Evolutionary conservation across 345 rosid genomes (phyloP).

Genomic region (Syzygium jambos): DNA sequence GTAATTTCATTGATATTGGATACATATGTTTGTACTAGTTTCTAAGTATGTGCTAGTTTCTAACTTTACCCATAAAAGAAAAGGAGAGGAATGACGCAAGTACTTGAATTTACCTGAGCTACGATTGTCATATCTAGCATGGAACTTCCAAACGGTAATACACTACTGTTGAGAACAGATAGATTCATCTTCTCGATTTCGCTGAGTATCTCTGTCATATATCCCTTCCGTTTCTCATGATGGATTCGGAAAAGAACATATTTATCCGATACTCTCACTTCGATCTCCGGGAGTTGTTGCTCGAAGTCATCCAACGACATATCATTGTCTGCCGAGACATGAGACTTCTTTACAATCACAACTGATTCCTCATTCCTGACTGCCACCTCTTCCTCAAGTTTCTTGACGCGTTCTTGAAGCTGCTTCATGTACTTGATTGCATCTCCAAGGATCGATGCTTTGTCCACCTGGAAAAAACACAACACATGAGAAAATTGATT

Average conservation of each 20-base stretch:
- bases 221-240: slow-evolving; percentile 42
- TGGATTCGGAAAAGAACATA: slow-evolving; percentile 60
- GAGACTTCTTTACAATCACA: slow-evolving; percentile 40
- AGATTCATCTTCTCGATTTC: slow-evolving; percentile 46
- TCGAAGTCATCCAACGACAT: slow-evolving; percentile 16
- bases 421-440: slow-evolving; percentile 53
- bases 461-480: slow-evolving; percentile 39
- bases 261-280: slow-evolving; percentile 45
- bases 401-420: slow-evolving; percentile 55
- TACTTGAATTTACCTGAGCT: slow-evolving; percentile 41
- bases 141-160: slow-evolving; percentile 52
- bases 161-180: slow-evolving; percentile 25
- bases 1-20: not conserved
- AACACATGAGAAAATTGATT: not conserved
- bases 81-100: not conserved
- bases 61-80: not conserved
- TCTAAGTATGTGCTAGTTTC: not conserved
- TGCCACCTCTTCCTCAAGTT: slow-evolving; percentile 45
- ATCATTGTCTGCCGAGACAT: slow-evolving; percentile 27
- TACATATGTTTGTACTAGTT: not conserved
- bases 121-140: slow-evolving; percentile 53
- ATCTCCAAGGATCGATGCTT: slow-evolving; percentile 58
- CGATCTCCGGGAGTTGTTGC: slow-evolving; percentile 48
- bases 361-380: slow-evolving; percentile 41
- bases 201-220: slow-evolving; percentile 23